Evolutionary conservation across 2,329 filamentous ascomycete genomes (phyloP).

Genomic region (Colletotrichum sp.): DNA sequence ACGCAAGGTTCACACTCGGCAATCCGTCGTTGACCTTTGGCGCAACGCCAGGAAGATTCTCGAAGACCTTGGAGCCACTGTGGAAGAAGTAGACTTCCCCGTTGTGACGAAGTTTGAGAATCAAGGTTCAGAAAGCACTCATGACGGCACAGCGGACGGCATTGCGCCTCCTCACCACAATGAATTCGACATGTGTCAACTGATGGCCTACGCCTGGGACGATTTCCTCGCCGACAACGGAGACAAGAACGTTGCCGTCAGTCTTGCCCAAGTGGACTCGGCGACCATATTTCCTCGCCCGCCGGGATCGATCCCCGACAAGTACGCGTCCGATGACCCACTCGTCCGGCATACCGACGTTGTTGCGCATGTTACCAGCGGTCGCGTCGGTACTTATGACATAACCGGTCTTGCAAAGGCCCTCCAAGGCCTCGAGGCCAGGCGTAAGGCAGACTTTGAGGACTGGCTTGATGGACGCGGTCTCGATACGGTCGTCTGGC

Average conservation of each 20-base stretch:
- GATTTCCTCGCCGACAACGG: conserved; percentile 28
- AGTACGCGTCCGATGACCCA: background rate
- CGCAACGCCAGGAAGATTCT: conserved; percentile 37
- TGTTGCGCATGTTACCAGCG: background rate
- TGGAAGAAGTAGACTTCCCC: conserved; percentile 34
- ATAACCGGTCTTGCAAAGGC: background rate
- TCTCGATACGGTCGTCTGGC: background rate
- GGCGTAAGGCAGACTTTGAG: background rate
- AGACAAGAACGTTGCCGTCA: background rate
- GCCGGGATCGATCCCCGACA: background rate
- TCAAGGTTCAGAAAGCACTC: background rate
- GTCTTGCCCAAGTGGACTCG: conserved; percentile 11
- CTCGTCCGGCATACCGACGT: background rate
- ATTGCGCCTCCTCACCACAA: background rate
- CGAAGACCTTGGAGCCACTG: conserved; percentile 43
- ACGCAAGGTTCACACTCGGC: conserved; percentile 20
- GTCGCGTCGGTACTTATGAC: background rate
- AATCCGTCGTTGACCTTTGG: conserved; percentile 29
- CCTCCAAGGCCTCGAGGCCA: background rate
- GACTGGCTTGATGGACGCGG: background rate
- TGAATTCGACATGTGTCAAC: background rate
- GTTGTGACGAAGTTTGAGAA: background rate
- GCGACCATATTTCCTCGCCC: conserved; percentile 23
- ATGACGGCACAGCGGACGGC: accelerated
- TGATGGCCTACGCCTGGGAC: background rate